Evolutionary conservation across 169 alveolate genomes (phyloP).

Genomic region (Cryptosporidium parvum): DNA sequence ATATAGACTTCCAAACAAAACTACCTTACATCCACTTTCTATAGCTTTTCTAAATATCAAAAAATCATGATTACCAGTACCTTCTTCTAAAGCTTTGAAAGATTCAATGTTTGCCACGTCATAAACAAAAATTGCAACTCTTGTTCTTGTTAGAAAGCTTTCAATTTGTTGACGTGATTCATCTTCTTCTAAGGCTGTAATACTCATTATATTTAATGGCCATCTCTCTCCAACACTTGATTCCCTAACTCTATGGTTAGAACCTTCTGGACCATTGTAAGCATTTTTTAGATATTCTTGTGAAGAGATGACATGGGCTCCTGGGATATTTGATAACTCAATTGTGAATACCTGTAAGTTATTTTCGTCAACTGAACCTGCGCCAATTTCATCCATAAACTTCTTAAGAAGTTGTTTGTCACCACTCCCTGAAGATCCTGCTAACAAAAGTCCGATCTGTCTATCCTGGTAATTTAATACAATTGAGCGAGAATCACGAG

Average conservation of each 20-base stretch:
- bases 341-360: conserved; percentile 66
- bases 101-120: conserved; percentile 42
- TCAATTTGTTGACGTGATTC: conserved; percentile 40
- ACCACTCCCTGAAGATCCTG: conserved; percentile 54
- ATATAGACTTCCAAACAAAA: conserved; percentile 44
- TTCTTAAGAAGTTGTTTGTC: conserved; percentile 15
- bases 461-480: conserved; percentile 33
- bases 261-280: not conserved
- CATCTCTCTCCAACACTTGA: conserved; percentile 67
- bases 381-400: conserved; percentile 8
- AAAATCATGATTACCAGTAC: not conserved
- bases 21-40: conserved; percentile 50
- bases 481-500: conserved; percentile 33
- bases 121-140: conserved; percentile 61
- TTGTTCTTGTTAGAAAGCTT: conserved; percentile 40
- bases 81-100: not conserved
- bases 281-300: conserved; percentile 9
- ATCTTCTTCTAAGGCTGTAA: conserved; percentile 19
- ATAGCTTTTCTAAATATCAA: conserved; percentile 17
- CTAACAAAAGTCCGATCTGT: conserved; percentile 43
- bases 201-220: conserved; percentile 67
- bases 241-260: conserved; percentile 23
- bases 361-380: conserved; percentile 31
- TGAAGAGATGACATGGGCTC: conserved; percentile 36
- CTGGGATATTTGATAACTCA: conserved; percentile 59